Base-by-base conservation (phyloP, 1,139 yeast species). In the Suhomyces anneliseae region DNA sequence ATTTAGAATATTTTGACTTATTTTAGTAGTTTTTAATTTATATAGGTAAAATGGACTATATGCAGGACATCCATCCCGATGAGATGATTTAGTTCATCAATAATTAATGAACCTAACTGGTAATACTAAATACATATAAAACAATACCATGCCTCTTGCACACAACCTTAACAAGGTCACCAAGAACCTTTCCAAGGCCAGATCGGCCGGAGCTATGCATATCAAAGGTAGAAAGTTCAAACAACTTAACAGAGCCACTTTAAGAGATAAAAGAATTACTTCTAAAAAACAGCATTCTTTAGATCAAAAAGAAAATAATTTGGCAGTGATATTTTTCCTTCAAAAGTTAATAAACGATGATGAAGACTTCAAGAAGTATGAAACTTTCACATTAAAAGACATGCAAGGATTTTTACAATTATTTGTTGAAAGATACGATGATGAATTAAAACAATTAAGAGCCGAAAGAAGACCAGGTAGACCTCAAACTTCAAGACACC, bases 181-280 rank as follows among this genome's bases (percentile, higher is more conserved):
- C 56, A 87, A 87, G 68, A 77, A 74, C 46, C 66, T 83, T 50
- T 68, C 78, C 51, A 80, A 81, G 63, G 32, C 32, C 32, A 9
- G 32, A 11, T 73, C 83, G 40, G 82, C 81, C 39, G 83, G 84
- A 15, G 72, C 78, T 31, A 76, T 92, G 55, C 98, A 92, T 64
- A 90, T 95, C 36, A 86, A 85, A 60, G 96, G 97, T 7, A 79
- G 97, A 47, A 90, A 89, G 66, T 87, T 89, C 67, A 86, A 87
- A 64, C 90, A 87, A 65, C 71, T 92, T 47, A 85, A 85, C 51
- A 74, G 95, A 53, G 97, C 97, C n/a, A 82, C 95, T 1, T 69
- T 90, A 40, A 78, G 98, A 64, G 95, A 90, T 53, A 78, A 77
- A 42, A 88, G 87, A 64, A 70, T 92, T 44, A 78, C 76, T 39